Evolutionary conservation across 371 early-diverging fungal genomes (phyloP).

Genomic region (Sporodiniella umbellata): DNA sequence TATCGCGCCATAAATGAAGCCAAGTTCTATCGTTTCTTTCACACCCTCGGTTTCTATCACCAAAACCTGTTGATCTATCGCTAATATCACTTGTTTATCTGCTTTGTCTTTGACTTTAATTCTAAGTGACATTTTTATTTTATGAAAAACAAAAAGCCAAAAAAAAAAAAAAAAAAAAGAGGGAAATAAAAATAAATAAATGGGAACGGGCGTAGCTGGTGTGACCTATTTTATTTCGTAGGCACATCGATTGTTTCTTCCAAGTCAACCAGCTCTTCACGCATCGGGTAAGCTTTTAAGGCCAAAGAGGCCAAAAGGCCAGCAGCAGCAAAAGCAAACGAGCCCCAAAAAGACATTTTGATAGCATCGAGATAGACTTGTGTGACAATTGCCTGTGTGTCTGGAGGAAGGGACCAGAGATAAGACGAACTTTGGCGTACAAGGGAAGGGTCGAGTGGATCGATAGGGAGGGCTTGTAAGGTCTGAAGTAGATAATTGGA

Average conservation of each 20-base stretch:
- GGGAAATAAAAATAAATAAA: too few species aligned
- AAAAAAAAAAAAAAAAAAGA: slow-evolving; percentile 4
- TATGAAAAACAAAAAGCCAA: not conserved
- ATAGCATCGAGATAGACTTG: slow-evolving; percentile 33
- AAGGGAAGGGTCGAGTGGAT: slow-evolving; percentile 14
- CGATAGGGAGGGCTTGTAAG: slow-evolving; percentile 16
- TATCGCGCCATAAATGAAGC: slow-evolving; percentile 5
- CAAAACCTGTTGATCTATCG: not conserved
- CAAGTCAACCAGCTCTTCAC: slow-evolving; percentile 8
- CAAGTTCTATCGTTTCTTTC: slow-evolving; percentile 9
- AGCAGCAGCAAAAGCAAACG: slow-evolving; percentile 28
- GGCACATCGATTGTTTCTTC: too few species aligned
- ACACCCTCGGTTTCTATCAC: not conserved
- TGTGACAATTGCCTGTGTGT: slow-evolving; percentile 19
- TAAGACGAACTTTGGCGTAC: slow-evolving; percentile 35
- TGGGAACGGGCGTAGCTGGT: too few species aligned
- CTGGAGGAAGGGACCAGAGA: slow-evolving; percentile 23
- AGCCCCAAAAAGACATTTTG: slow-evolving; percentile 31
- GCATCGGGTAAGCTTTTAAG: slow-evolving; percentile 32
- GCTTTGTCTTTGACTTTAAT: not conserved
- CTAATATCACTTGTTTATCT: not conserved
- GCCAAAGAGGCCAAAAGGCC: slow-evolving; percentile 25
- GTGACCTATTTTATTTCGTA: too few species aligned
- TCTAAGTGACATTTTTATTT: not conserved
- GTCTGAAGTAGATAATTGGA: slow-evolving; percentile 23